A percentile compares a stretch with the other conserved stretches of the same genome.
These are phyloP conservation scores for Fraxinus ornus DNA, from an alignment of 305 asterid species.

Conservation along the genomic window DNA sequence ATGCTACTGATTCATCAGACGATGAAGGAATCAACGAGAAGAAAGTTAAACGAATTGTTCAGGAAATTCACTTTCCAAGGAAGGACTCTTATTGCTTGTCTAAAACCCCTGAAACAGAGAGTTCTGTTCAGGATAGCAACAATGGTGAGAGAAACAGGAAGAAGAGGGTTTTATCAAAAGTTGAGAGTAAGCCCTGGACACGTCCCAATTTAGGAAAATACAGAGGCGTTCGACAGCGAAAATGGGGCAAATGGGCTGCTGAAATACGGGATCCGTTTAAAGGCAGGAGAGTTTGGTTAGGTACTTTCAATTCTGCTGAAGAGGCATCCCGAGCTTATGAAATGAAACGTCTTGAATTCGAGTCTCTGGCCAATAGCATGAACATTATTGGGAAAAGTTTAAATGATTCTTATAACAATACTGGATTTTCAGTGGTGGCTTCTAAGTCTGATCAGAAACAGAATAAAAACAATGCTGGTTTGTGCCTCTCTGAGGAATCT, in stretches of 20 bases:
- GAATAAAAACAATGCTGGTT: background rate
- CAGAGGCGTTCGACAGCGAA: constrained; percentile 53
- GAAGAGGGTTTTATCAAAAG: constrained; percentile 1
- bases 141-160: constrained; percentile 27
- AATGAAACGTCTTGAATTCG: constrained; percentile 41
- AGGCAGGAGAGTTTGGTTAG: constrained; percentile 53
- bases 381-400: background rate
- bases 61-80: constrained; percentile 42
- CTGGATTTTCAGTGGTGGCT: constrained; percentile 18
- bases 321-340: constrained; percentile 61
- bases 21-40: constrained; percentile 29
- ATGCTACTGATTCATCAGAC: constrained; percentile 56
- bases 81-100: background rate
- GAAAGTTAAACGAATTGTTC: constrained; percentile 51
- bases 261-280: constrained; percentile 50
- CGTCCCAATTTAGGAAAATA: constrained; percentile 21
- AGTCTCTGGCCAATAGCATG: constrained; percentile 27
- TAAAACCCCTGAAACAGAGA: constrained; percentile 26
- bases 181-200: background rate
- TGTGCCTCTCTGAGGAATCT: constrained; percentile 30
- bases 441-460: constrained; percentile 4
- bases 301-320: constrained; percentile 49
- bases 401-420: background rate
- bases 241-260: constrained; percentile 73
- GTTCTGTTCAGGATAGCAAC: constrained; percentile 42